Evolutionary conservation across 805 yeast species (phyloP), one percentile per base, ranked within the genome.

Genomic region (Starmerella tilneyi): DNA sequence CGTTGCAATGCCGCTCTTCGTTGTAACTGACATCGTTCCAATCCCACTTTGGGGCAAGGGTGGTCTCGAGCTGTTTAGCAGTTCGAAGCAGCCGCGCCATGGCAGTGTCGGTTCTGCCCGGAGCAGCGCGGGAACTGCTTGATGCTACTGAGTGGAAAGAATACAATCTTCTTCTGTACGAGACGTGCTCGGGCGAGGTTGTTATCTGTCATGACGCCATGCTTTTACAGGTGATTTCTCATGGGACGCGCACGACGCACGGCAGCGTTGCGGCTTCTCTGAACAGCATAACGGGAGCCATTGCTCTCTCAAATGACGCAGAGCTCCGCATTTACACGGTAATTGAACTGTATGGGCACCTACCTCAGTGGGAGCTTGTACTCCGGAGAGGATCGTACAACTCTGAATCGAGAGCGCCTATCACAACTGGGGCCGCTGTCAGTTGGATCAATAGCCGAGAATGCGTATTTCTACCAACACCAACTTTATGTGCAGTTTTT

Each of bases 181-280:
- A 86, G 47, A 84, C 96, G 1, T 96, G 95, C 0, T 85, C 85
- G 63, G 85, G 84, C 59, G 67, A 89, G 53, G 81, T 89, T 27
- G 71, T 82, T 4, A 59, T 79, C 3, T 69, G 80, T 7, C 71
- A 73, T 48, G 66, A 49, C 35, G 65, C 70, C 47, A 62, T 65
- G 20, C 64, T 80, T 49, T 63, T 86, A 15, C 97, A 89, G 61
- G 85, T 95, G 0, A 19, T 46, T 15, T 11, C 20, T 15, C 13
- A 19, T n/a, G n/a, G n/a, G 65, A 85, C 1, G 82, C 82, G 54
- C 66, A 85, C 19, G 78, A 76, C 9, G 50, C 66, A 2, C 94
- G 84, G 57, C 79, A 89, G 15, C 56, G 58, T 20, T 76, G 81
- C 1, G 78, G 86, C 4, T 80, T n/a, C 77, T 47, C 70, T 88